A percentile compares a stretch with the other conserved stretches of the same genome.
phyloP scores from a whole-genome alignment of 768 basidiomycete genomes.

The Tephrocybe sp. region DNA sequence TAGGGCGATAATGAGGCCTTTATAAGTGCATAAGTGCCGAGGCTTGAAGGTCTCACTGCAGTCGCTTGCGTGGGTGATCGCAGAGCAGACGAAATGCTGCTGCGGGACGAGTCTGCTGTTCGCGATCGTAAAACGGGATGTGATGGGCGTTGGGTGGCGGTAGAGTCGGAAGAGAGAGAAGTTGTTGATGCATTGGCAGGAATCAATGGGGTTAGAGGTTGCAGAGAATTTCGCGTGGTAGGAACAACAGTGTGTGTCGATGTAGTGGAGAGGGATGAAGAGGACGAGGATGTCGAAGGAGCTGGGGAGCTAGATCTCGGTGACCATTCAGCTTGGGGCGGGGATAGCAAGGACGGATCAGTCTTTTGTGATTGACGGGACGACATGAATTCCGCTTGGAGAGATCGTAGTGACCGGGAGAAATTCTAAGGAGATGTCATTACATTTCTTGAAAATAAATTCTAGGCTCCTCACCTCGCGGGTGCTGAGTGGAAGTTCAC shows the following conservation, averaged over 20 bases:
- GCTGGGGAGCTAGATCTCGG: constrained; percentile 46
- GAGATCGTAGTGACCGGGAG: constrained; percentile 38
- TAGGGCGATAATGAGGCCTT: constrained; percentile 50
- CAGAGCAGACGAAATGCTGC: constrained; percentile 13
- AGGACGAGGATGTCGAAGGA: constrained; percentile 61
- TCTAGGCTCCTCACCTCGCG: constrained; percentile 60
- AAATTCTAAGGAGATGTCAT: constrained; percentile 31
- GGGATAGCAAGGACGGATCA: constrained; percentile 20
- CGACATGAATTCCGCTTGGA: constrained; percentile 38
- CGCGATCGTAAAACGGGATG: constrained; percentile 18
- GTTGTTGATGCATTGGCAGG: constrained; percentile 33
- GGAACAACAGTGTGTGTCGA: constrained; percentile 77
- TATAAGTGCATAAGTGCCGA: constrained; percentile 40
- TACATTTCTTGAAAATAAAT: no score
- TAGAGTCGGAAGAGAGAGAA: constrained; percentile 39
- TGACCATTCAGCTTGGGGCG: constrained; percentile 26
- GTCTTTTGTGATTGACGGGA: constrained; percentile 30
- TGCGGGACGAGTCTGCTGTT: constrained; percentile 22
- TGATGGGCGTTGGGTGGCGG: constrained; percentile 30
- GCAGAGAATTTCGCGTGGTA: constrained; percentile 26
- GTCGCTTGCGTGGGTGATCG: constrained; percentile 19
- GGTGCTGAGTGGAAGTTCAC: constrained; percentile 50
- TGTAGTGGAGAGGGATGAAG: constrained; percentile 68
- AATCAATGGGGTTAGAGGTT: constrained; percentile 24
- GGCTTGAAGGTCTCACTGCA: constrained; percentile 23